Evolutionary conservation across 179 eudicot genomes (phyloP), one percentile per base, ranked within the genome.

Genomic region (Nepenthes alata): DNA sequence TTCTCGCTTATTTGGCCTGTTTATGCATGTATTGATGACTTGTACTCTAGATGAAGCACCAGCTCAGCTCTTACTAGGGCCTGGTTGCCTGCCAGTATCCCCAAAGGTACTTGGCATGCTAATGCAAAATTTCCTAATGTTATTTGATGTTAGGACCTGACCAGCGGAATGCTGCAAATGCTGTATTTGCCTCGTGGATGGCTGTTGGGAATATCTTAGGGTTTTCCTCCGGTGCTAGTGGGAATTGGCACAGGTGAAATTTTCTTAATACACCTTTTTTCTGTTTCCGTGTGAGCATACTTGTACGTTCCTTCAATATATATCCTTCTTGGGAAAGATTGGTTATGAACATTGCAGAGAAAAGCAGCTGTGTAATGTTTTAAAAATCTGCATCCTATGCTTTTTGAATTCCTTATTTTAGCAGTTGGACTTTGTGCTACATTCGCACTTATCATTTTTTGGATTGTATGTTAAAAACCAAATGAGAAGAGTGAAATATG

Each of bases 171-270:
- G 64, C 91, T 51, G 87, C 95, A 61, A 89, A 87, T 84, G 97
- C 97, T 61, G 61, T 89, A 59, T 89, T 89, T 80, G 87, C 91
- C 69, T 71, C 87, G 41, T 87, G 97, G 97, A 89, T 89, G 97
- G 91, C 97, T 59, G 85, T 87, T 70, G 97, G 97, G 72, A 89
- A 89, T 75, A 87, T 89, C 68, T 72, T 85, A 50, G 97, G 97
- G 25, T 89, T 87, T 77, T 89, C 97, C 67, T 71, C 97, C 70
- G 97, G 95, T 59, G 84, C 97, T 68, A 81, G 87, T 72, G 91
- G 95, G 63, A 67, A 83, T 61, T 87, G 97, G 97, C 82, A 89
- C 71, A 87, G 84, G 90, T 87, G 62, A 74, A 70, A 4, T 44
- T 52, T 38, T 53, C 8, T 7, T 35, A 35, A 11, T 54, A 25